These are phyloP conservation scores for Neltuma alba DNA, from an alignment of 306 rosid genomes.

Conservation along the genomic window DNA sequence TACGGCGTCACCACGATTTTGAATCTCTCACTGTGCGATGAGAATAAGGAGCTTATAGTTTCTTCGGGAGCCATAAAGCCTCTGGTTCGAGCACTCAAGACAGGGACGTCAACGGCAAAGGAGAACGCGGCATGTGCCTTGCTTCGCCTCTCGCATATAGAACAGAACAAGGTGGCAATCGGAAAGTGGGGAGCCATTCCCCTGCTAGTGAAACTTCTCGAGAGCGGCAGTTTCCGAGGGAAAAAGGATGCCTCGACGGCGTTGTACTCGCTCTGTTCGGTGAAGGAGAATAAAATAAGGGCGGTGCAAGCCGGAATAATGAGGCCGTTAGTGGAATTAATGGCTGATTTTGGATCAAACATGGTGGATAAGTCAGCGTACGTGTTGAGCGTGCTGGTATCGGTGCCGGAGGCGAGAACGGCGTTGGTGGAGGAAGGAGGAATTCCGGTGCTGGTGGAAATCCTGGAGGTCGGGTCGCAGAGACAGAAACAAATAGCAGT, in stretches of 20 bases:
- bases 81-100: constrained; percentile 64
- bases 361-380: constrained; percentile 88
- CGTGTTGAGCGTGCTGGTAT: constrained; percentile 67
- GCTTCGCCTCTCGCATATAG: constrained; percentile 70
- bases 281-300: constrained; percentile 69
- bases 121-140: constrained; percentile 91
- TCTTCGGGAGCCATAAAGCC: constrained; percentile 73
- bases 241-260: constrained; percentile 97
- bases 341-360: constrained; percentile 79
- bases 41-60: constrained; percentile 66
- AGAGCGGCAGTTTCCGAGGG: constrained; percentile 58
- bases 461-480: constrained; percentile 83
- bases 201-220: constrained; percentile 65
- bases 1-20: constrained; percentile 81
- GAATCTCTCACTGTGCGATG: constrained; percentile 89
- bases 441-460: constrained; percentile 87
- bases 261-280: constrained; percentile 73
- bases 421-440: constrained; percentile 90
- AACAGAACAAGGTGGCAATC: constrained; percentile 62
- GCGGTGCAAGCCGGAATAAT: constrained; percentile 86
- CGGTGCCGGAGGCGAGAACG: constrained; percentile 55
- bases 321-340: constrained; percentile 74
- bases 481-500: constrained; percentile 86
- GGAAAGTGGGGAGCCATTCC: constrained; percentile 89
- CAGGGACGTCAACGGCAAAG: constrained; percentile 67